Evolutionary conservation across 2,329 filamentous ascomycete species (phyloP).

Genomic region (Xylariaceae sp.): DNA sequence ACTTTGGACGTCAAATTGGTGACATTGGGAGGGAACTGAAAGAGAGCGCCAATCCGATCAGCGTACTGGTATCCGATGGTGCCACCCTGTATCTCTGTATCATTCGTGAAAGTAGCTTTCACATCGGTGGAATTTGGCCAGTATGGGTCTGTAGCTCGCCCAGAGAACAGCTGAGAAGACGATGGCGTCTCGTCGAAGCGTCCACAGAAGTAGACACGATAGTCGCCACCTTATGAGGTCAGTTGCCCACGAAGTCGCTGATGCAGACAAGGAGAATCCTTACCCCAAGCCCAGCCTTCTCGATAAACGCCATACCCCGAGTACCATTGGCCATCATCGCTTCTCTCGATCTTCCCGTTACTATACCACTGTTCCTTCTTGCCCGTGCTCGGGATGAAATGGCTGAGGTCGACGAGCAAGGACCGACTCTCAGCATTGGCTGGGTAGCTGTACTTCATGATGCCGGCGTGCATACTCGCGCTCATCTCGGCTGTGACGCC

Average conservation of each 20-base stretch:
- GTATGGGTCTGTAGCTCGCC: constrained; percentile 42
- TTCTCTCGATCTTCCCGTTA: constrained; percentile 34
- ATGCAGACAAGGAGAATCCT: background rate
- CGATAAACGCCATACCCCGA: constrained; percentile 42
- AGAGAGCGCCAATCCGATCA: constrained; percentile 47
- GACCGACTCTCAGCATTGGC: constrained; percentile 31
- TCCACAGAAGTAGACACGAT: constrained; percentile 40
- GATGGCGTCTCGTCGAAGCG: constrained; percentile 33
- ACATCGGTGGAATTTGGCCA: constrained; percentile 28
- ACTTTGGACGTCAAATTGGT: constrained; percentile 42
- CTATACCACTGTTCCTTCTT: constrained; percentile 38
- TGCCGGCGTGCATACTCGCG: constrained; percentile 43
- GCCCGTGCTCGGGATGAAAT: constrained; percentile 39
- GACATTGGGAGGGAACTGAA: constrained; percentile 36
- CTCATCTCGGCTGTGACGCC: constrained; percentile 45
- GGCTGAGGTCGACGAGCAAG: constrained; percentile 43
- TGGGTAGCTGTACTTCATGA: constrained; percentile 50
- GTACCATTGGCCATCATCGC: constrained; percentile 35
- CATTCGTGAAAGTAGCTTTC: constrained; percentile 42
- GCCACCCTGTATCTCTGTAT: constrained; percentile 47
- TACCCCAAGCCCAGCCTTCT: constrained; percentile 38
- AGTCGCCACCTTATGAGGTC: constrained; percentile 30
- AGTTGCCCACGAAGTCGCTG: background rate
- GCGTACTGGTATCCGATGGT: constrained; percentile 47
- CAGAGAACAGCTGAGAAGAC: constrained; percentile 33